Conservation (phyloP, 768 basidiomycete genomes). For the Agrocybe praecox region DNA sequence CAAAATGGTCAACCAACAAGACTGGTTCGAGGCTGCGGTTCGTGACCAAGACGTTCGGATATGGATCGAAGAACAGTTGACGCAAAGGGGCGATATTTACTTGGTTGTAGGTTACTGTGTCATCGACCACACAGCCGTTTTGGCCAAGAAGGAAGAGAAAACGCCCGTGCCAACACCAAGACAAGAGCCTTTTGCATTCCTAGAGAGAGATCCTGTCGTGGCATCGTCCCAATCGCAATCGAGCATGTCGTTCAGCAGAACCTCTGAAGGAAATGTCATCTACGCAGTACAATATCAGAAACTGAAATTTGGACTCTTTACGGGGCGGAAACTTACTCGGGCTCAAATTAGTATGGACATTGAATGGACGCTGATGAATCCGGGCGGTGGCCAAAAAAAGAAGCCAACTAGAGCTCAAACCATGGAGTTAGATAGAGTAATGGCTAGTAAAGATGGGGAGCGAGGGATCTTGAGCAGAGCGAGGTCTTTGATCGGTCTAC, state of each 20-base stretch:
- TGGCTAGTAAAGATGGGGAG: too few relatives aligned
- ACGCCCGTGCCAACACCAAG: not conserved
- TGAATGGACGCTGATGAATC: too few relatives aligned
- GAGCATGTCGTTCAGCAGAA: not conserved
- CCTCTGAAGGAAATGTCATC: not conserved
- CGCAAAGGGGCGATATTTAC: not conserved
- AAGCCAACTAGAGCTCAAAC: too few relatives aligned
- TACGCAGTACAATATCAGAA: not conserved
- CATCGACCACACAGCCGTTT: not conserved
- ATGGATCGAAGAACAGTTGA: not conserved
- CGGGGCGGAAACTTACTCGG: not conserved
- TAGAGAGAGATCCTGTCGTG: not conserved
- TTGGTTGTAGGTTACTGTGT: not conserved
- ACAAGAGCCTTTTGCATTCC: not conserved
- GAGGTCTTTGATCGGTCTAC: too few relatives aligned
- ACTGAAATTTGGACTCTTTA: not conserved
- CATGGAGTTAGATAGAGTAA: too few relatives aligned
- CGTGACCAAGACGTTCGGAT: not conserved
- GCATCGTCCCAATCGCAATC: not conserved
- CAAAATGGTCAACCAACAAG: not conserved
- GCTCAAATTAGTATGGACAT: not conserved
- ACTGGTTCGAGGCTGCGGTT: not conserved
- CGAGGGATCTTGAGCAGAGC: too few relatives aligned
- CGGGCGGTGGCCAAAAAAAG: too few relatives aligned
- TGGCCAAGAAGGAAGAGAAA: not conserved